Percentiles rank a stretch among this genome's conserved stretches.
Conservation (phyloP, 75 land plant genomes). For the Cupressus sempervirens region DNA sequence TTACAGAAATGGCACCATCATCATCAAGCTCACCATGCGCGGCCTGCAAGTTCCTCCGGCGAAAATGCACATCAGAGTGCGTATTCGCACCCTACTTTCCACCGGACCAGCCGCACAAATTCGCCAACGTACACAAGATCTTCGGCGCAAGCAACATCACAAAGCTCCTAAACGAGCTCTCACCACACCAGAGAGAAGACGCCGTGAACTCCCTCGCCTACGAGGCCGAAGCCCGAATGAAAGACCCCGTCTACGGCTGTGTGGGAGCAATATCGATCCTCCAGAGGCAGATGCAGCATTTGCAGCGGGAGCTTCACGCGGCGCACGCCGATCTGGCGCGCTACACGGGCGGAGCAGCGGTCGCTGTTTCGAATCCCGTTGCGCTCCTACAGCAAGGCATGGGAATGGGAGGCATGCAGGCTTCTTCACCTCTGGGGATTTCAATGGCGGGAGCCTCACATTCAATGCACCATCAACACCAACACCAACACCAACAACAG, state of each 20-base stretch:
- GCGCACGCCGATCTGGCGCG: constrained; percentile 53
- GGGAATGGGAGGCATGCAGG: constrained; percentile 10
- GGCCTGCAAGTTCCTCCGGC: constrained; percentile 41
- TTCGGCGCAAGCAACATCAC: constrained; percentile 67
- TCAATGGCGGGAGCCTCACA: not conserved
- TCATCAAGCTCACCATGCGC: constrained; percentile 47
- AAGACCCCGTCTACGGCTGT: constrained; percentile 63
- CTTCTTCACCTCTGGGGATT: not conserved
- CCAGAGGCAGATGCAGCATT: constrained; percentile 42
- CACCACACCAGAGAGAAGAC: constrained; percentile 45
- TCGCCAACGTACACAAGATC: constrained; percentile 55
- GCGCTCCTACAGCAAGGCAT: not conserved
- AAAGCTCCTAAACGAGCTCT: constrained; percentile 65
- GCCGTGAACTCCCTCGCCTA: constrained; percentile 64
- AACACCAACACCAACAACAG: constrained; percentile 1
- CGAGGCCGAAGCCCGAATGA: constrained; percentile 56
- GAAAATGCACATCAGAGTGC: constrained; percentile 60
- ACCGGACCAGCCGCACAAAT: constrained; percentile 56
- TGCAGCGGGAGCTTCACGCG: constrained; percentile 58
- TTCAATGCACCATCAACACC: not conserved
- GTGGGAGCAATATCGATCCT: constrained; percentile 58
- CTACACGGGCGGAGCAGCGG: constrained; percentile 14
- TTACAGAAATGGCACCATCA: constrained; percentile 24
- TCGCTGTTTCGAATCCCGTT: constrained; percentile 20
- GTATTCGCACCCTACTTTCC: constrained; percentile 65